Percentiles rank a stretch among this genome's conserved stretches.
These are phyloP conservation scores for Perkinsus olseni DNA, from an alignment of 169 alveolate genomes.

Conservation along the genomic window DNA sequence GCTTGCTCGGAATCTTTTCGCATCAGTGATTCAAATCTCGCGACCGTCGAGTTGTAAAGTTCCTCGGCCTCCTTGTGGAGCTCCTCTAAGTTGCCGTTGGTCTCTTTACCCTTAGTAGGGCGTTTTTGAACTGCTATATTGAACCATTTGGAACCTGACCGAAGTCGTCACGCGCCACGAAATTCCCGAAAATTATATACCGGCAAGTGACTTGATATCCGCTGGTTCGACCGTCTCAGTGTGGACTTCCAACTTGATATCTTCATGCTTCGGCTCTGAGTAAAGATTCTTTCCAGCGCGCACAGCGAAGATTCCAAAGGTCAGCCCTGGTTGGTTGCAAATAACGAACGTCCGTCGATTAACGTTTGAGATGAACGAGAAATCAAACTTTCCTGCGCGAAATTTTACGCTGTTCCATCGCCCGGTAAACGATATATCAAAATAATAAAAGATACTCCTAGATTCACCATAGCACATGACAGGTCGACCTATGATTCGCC, in stretches of 20 bases:
- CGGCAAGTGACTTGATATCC: not conserved
- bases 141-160: not conserved
- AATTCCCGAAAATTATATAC: not conserved
- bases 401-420: no score
- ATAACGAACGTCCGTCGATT: no score
- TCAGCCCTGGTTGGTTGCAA: not conserved
- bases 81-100: not conserved
- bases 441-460: no score
- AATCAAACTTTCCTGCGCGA: no score
- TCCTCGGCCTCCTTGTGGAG: not conserved
- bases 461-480: no score
- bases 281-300: not conserved
- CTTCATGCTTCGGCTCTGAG: not conserved
- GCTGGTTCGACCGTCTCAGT: not conserved
- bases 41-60: not conserved
- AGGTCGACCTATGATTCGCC: no score
- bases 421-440: no score
- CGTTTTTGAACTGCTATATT: not conserved
- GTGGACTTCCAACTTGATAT: not conserved
- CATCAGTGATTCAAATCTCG: not conserved
- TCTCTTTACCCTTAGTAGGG: not conserved
- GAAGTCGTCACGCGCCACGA: not conserved
- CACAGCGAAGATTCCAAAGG: not conserved
- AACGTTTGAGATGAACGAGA: no score
- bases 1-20: not conserved